These are phyloP conservation scores for Sclerotinia glacialis DNA, from an alignment of 2,329 filamentous ascomycete genomes.

Conservation along the genomic window DNA sequence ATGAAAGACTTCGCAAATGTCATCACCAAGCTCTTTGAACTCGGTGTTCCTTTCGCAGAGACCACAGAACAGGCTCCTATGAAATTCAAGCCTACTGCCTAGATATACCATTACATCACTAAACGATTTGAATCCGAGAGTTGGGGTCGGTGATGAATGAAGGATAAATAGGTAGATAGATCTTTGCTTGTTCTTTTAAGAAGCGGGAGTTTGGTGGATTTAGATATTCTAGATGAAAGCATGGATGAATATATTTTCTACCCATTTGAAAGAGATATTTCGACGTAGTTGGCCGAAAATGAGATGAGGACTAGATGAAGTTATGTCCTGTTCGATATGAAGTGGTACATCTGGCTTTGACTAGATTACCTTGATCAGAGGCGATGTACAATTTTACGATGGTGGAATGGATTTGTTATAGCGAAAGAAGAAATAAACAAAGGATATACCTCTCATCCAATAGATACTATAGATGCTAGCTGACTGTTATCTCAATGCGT, in stretches of 20 bases:
- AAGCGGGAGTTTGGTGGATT: slow-evolving; percentile 7
- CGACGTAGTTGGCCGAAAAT: background rate
- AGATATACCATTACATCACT: slow-evolving; percentile 2
- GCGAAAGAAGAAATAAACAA: background rate
- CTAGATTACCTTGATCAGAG: background rate
- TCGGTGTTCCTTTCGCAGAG: slow-evolving; percentile 83
- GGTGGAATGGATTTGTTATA: background rate
- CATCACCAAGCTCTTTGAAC: slow-evolving; percentile 81
- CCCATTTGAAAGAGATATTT: background rate
- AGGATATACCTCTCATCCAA: background rate
- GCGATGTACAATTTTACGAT: background rate
- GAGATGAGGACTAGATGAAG: background rate
- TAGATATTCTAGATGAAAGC: background rate
- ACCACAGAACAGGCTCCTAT: slow-evolving; percentile 55
- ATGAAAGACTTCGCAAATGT: slow-evolving; percentile 88
- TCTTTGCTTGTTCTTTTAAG: slow-evolving; percentile 7
- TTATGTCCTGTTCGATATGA: background rate
- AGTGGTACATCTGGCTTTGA: background rate
- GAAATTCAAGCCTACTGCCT: slow-evolving; percentile 59
- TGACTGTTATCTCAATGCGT: no score
- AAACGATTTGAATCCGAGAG: background rate
- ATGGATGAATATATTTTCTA: background rate
- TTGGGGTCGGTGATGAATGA: background rate
- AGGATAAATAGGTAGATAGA: background rate
- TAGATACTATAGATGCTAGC: no score